phyloP scores from a whole-genome alignment of 352 stramenopile species.

The Nothophytophthora sp. region DNA sequence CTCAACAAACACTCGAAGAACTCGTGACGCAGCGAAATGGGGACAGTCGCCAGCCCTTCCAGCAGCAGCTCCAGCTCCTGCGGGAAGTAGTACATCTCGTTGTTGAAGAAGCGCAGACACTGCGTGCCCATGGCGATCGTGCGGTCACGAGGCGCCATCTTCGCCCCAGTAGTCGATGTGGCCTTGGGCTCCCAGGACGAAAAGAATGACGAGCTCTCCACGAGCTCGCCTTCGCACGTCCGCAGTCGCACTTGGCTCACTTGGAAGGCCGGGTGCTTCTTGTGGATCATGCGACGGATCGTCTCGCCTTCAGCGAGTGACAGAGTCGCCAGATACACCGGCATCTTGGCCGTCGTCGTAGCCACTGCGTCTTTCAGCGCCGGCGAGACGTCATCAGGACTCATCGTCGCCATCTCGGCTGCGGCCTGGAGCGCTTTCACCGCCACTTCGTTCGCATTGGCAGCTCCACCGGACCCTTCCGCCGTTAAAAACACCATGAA shows the following conservation, averaged over 20 bases:
- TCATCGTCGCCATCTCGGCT: slow-evolving; percentile 29
- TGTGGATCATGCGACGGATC: slow-evolving; percentile 96
- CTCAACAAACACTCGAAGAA: slow-evolving; percentile 87
- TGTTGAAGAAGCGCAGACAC: slow-evolving; percentile 99
- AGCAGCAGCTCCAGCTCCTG: slow-evolving; percentile 93
- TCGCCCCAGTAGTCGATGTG: not conserved
- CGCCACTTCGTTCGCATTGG: slow-evolving; percentile 65
- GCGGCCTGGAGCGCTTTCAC: slow-evolving; percentile 51
- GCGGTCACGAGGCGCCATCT: slow-evolving; percentile 23
- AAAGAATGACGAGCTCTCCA: slow-evolving; percentile 81
- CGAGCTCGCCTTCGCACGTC: slow-evolving; percentile 78
- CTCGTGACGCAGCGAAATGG: slow-evolving; percentile 72
- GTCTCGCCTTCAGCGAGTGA: slow-evolving; percentile 98
- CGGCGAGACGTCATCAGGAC: slow-evolving; percentile 19
- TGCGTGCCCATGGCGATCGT: slow-evolving; percentile 59
- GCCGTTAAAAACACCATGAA: slow-evolving; percentile 55
- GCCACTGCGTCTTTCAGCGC: slow-evolving; percentile 49
- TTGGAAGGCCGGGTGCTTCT: slow-evolving; percentile 75
- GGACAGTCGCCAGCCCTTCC: slow-evolving; percentile 52
- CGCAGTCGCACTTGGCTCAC: slow-evolving; percentile 70
- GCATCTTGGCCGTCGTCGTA: slow-evolving; percentile 30
- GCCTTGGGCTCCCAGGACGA: slow-evolving; percentile 41
- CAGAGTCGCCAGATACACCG: slow-evolving; percentile 93
- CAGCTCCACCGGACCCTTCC: slow-evolving; percentile 3
- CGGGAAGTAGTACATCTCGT: slow-evolving; percentile 97